phyloP scores from a whole-genome alignment of 208 protist genomes.

The Leptomonas pyrrhocoris region DNA sequence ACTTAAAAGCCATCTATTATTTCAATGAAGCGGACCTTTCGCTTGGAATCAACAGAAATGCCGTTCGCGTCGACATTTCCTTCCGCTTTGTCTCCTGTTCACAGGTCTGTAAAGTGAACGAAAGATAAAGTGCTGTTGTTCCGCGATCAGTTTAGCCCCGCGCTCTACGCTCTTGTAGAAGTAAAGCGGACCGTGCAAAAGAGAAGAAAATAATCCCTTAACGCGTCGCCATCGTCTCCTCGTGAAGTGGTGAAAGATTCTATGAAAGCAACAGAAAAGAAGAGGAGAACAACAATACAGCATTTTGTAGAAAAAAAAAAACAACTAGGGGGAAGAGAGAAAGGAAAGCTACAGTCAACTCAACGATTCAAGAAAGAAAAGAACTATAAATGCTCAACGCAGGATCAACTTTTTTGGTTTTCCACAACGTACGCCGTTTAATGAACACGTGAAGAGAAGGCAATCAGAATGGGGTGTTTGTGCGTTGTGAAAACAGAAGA shows the following conservation, averaged over 20 bases:
- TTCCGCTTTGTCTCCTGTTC: not conserved
- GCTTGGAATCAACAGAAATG: no score
- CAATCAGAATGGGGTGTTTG: not conserved
- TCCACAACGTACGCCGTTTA: not conserved
- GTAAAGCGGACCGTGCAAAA: not conserved
- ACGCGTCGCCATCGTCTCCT: not conserved
- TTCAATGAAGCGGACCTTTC: not conserved
- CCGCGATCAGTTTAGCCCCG: not conserved
- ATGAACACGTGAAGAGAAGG: not conserved
- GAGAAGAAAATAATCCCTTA: not conserved
- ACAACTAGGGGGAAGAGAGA: not conserved
- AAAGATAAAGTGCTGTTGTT: not conserved
- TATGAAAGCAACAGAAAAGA: constrained; percentile 8
- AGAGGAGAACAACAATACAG: constrained; percentile 2
- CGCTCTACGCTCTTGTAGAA: not conserved
- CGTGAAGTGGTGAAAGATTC: not conserved
- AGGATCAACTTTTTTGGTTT: no score
- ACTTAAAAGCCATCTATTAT: no score
- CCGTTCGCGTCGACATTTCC: not conserved
- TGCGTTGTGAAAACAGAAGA: no score
- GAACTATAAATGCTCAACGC: not conserved
- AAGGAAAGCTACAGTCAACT: not conserved
- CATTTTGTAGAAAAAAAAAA: no score
- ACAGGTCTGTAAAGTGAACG: not conserved
- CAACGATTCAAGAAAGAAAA: not conserved